phyloP scores from a whole-genome alignment of 257 asterid genomes.

The Capsicum pubescens region DNA sequence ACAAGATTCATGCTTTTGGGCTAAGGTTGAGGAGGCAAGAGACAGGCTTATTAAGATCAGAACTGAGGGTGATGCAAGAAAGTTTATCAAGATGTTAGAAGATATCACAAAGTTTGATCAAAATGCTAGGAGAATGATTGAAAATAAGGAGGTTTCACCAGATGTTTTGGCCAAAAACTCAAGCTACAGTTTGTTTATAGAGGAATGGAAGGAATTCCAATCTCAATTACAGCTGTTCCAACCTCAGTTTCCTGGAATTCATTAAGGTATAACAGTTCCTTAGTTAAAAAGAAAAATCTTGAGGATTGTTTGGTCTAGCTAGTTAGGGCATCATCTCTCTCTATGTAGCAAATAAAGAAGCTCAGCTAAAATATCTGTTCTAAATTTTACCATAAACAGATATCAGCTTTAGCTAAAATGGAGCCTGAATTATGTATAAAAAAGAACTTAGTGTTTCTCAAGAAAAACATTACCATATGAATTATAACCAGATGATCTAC shows the following conservation, averaged over 20 bases:
- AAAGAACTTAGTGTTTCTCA: background rate
- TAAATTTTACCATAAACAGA: background rate
- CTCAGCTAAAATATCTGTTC: background rate
- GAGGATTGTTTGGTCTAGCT: background rate
- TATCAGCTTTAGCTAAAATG: background rate
- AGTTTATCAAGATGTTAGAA: conserved; percentile 39
- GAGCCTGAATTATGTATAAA: background rate
- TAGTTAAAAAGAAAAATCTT: background rate
- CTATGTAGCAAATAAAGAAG: conserved; percentile 13
- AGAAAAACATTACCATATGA: background rate
- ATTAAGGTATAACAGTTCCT: too few relatives aligned
- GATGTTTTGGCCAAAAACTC: conserved; percentile 82
- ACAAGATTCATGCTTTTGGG: conserved; percentile 95
- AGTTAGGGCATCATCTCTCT: background rate
- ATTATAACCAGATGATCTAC: background rate
- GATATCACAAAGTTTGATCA: conserved; percentile 61
- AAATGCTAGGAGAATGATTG: conserved; percentile 64
- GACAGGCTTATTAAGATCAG: conserved; percentile 48
- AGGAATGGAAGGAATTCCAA: conserved; percentile 63
- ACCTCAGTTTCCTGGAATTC: conserved; percentile 49
- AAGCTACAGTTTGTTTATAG: conserved; percentile 68
- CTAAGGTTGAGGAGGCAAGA: conserved; percentile 78
- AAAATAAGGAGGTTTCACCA: conserved; percentile 71
- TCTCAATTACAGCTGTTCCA: conserved; percentile 51
- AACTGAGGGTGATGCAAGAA: conserved; percentile 55